These are phyloP conservation scores for Sporothrix schenckii DNA, from an alignment of 2,329 filamentous ascomycete genomes.

Conservation along the genomic window DNA sequence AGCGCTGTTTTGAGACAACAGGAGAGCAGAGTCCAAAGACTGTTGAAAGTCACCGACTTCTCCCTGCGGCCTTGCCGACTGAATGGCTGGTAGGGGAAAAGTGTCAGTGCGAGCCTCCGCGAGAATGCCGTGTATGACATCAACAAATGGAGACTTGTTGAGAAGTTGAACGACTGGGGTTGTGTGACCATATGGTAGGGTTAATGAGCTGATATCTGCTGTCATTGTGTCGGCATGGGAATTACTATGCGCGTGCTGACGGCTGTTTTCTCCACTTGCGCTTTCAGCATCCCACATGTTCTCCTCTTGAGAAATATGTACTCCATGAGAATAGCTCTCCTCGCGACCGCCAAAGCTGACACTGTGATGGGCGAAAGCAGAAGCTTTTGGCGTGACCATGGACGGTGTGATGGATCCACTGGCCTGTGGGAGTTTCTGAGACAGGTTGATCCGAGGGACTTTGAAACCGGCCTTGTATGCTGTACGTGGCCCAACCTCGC, in stretches of 20 bases:
- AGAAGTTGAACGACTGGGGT: slow-evolving; percentile 25
- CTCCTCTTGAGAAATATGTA: not conserved
- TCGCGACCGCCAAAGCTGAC: not conserved
- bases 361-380: not conserved
- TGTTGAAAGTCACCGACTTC: not conserved
- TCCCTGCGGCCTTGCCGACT: too few species aligned
- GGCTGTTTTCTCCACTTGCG: too few species aligned
- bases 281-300: not conserved
- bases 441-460: not conserved
- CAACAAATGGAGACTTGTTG: slow-evolving; percentile 26
- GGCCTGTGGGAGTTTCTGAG: not conserved
- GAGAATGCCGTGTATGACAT: slow-evolving; percentile 7
- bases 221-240: not conserved
- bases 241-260: not conserved
- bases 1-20: not conserved
- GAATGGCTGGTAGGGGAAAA: not conserved
- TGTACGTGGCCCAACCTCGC: not conserved
- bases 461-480: not conserved
- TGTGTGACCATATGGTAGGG: slow-evolving; percentile 24
- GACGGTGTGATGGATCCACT: not conserved
- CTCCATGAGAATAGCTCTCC: not conserved
- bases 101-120: not conserved
- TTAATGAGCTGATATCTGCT: not conserved
- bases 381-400: not conserved
- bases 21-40: not conserved